A percentile compares a stretch with the other conserved stretches of the same genome.
Evolutionary conservation across 139 green algal species (phyloP).

Genomic region (Astrephomene gubernaculifera): DNA sequence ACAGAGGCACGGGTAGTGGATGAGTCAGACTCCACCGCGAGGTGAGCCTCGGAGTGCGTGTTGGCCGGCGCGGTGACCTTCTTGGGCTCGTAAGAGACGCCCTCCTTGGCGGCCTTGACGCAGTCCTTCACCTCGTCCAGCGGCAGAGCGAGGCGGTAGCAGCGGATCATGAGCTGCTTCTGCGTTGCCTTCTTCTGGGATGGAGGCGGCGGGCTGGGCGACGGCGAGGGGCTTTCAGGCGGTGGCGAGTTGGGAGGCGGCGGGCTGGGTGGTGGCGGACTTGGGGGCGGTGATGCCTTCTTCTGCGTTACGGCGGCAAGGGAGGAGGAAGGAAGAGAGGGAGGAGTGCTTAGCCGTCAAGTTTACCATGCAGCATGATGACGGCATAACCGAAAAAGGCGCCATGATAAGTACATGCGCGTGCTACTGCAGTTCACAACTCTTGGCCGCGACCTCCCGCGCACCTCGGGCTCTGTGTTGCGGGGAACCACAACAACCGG

Average conservation of each 20-base stretch:
- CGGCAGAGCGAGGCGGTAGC: slow-evolving; percentile 37
- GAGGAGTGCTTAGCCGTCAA: not conserved
- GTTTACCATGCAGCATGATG: not conserved
- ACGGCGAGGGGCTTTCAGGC: no score
- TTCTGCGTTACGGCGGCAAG: no score
- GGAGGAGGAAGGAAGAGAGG: no score
- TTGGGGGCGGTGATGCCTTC: not conserved
- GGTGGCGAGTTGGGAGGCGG: slow-evolving; percentile 8
- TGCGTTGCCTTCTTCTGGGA: not conserved
- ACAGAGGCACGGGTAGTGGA: no score
- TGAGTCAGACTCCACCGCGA: no score
- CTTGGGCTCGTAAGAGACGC: slow-evolving; percentile 11
- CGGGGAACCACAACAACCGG: slow-evolving; percentile 6
- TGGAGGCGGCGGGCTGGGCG: not conserved
- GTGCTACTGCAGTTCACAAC: no score
- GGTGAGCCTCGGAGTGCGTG: no score
- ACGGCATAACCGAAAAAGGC: not conserved
- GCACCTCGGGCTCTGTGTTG: slow-evolving; percentile 25
- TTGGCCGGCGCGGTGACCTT: not conserved
- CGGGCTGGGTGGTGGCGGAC: not conserved
- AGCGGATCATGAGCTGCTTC: slow-evolving; percentile 45
- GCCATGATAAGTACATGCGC: not conserved
- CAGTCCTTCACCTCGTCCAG: slow-evolving; percentile 41
- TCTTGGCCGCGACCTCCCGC: no score
- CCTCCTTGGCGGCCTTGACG: slow-evolving; percentile 11